Base-by-base conservation (phyloP, 306 rosid species). In the Cicer yamashitae region DNA sequence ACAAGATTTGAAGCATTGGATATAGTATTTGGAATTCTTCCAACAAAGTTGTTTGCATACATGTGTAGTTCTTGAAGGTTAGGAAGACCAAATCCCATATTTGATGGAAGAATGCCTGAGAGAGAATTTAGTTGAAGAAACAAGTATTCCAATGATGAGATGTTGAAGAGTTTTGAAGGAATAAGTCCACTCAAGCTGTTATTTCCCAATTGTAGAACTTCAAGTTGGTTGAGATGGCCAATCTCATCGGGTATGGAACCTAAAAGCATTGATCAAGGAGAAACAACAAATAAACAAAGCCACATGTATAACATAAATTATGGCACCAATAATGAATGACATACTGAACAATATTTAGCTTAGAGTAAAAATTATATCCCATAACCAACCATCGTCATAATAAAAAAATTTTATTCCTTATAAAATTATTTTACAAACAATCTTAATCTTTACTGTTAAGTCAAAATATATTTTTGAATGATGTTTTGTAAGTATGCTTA, bases 1-100 rank as follows among this genome's bases (percentile, higher is more conserved):
- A 5, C 8, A 51, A 81, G 84, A 43, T 9, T n/a, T n/a, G 84
- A 74, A 58, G 72, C 80, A 43, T 81, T 81, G 34, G 44, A 51
- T 48, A 81, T 47, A 48, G 41, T 22, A 15, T 37, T 15, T 51
- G 83, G 82, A 41, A 79, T 14, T 30, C 8, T 51, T 30, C 82
- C 82, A 7, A 7, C 56, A 40, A 79, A 38, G 3, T 40, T 51
- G 66, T 79, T 79, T 3, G 0, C 5, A 52, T 3, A n/a, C 7
- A 79, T 0, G 14, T 52, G 9, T 1, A 79, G n/a, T 3, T 8
- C 1, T 2, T n/a, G 6, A 10, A 78, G 54, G 45, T 60, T 78
- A 3, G 64, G 56, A 18, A 61, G 70, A 38, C 54, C 30, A 39
- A 5, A 0, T 18, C 82, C 82, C 8, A 8, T 38, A 8, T 60